Conservation (phyloP, 495 filamentous ascomycete species). For the Ascobolus immersus region DNA sequence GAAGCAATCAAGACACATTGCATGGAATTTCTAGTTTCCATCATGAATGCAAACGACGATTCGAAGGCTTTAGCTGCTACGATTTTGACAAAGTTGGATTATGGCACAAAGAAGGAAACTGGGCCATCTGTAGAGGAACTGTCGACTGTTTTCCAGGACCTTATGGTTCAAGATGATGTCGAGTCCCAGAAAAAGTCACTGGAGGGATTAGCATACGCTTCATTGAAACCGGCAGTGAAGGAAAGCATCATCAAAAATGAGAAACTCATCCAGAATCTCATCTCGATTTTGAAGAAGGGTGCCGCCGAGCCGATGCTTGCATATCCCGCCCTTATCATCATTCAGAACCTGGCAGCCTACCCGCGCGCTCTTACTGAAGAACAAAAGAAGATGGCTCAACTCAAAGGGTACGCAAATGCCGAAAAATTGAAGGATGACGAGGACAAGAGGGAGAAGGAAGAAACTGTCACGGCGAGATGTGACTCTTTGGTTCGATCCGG, state of each 20-base stretch:
- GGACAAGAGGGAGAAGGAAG: slow-evolving; percentile 28
- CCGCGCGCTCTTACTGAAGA: slow-evolving; percentile 61
- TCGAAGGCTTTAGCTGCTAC: slow-evolving; percentile 51
- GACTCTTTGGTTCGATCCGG: slow-evolving; percentile 48
- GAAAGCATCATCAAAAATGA: slow-evolving; percentile 45
- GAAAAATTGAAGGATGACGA: slow-evolving; percentile 41
- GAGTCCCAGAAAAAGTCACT: slow-evolving; percentile 36
- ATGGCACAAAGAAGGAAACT: slow-evolving; percentile 14
- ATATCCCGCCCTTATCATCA: slow-evolving; percentile 63
- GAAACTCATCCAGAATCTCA: slow-evolving; percentile 36
- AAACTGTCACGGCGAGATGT: slow-evolving; percentile 52
- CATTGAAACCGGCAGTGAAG: slow-evolving; percentile 57
- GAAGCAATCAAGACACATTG: slow-evolving; percentile 59
- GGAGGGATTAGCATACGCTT: slow-evolving; percentile 82
- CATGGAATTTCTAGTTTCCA: slow-evolving; percentile 54
- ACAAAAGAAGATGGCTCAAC: slow-evolving; percentile 64
- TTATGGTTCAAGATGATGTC: slow-evolving; percentile 37
- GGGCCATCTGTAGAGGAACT: slow-evolving; percentile 40
- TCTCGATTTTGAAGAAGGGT: slow-evolving; percentile 35
- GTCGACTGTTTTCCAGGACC: slow-evolving; percentile 48
- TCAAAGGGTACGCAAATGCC: slow-evolving; percentile 81
- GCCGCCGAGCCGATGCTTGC: slow-evolving; percentile 39
- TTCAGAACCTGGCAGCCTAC: slow-evolving; percentile 62
- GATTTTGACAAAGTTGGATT: slow-evolving; percentile 49
- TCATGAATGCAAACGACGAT: slow-evolving; percentile 22